Conservation (phyloP, 129 eudicot genomes). For the Silybum marianum region DNA sequence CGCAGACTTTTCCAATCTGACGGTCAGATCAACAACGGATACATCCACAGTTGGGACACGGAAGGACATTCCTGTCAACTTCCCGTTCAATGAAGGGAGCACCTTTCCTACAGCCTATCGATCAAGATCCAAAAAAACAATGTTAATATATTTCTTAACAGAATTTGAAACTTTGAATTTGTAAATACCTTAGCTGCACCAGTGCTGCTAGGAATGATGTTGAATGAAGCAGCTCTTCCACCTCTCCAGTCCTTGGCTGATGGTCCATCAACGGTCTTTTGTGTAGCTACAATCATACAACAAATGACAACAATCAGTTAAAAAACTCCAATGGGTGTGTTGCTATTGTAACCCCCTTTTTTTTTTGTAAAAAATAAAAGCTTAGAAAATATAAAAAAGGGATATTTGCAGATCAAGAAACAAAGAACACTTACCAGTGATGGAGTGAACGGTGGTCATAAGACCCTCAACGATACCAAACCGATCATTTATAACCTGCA, state of each 20-base stretch:
- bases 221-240: conserved; percentile 77
- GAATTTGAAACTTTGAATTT: neutral
- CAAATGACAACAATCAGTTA: neutral
- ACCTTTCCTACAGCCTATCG: conserved; percentile 87
- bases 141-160: neutral
- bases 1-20: conserved; percentile 72
- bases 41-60: conserved; percentile 93
- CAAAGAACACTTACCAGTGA: conserved; percentile 43
- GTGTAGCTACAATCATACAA: conserved; percentile 51
- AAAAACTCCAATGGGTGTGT: neutral
- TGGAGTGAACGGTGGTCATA: conserved; percentile 74
- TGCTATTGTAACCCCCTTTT: neutral
- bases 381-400: neutral
- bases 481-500: conserved; percentile 64
- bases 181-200: conserved; percentile 71
- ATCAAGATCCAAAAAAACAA: neutral
- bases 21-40: conserved; percentile 88
- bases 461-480: conserved; percentile 76
- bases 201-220: conserved; percentile 77
- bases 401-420: neutral
- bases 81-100: conserved; percentile 76
- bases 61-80: conserved; percentile 85
- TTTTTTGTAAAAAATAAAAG: neutral
- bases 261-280: conserved; percentile 76
- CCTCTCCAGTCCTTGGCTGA: conserved; percentile 79